Conservation (phyloP, 2,329 filamentous ascomycete species). For the Sordariomycetes sp. region DNA sequence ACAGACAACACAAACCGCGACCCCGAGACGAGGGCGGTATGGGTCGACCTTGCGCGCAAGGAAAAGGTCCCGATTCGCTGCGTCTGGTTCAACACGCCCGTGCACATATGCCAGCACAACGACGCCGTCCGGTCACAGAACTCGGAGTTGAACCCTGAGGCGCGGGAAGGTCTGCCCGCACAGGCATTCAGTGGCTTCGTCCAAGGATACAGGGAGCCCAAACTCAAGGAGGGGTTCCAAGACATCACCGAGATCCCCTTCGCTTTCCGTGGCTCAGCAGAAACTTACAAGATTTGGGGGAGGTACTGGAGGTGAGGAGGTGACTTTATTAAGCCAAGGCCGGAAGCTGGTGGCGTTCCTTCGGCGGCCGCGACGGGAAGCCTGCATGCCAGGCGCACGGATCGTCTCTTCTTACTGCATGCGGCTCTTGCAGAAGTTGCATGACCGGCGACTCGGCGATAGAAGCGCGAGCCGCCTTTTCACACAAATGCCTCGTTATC, state of each 20-base stretch:
- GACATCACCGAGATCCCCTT: constrained; percentile 74
- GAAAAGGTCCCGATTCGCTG: constrained; percentile 70
- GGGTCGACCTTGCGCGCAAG: constrained; percentile 66
- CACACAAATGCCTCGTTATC: too few relatives aligned
- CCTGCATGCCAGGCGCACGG: too few relatives aligned
- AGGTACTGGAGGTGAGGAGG: constrained; percentile 71
- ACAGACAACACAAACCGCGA: constrained; percentile 95
- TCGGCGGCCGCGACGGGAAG: too few relatives aligned
- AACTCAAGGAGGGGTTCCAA: constrained; percentile 68
- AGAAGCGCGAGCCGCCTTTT: too few relatives aligned
- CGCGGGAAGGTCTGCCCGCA: constrained; percentile 61
- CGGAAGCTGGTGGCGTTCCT: too few relatives aligned
- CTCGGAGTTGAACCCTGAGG: constrained; percentile 71
- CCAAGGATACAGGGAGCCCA: constrained; percentile 65
- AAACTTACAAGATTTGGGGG: constrained; percentile 63
- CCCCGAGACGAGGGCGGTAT: constrained; percentile 64
- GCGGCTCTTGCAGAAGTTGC: too few relatives aligned
- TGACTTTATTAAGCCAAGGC: too few relatives aligned
- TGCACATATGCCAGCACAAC: constrained; percentile 73
- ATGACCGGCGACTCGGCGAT: too few relatives aligned
- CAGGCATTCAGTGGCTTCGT: constrained; percentile 73
- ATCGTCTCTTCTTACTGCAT: too few relatives aligned
- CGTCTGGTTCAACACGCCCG: constrained; percentile 69
- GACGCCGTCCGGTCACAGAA: constrained; percentile 71
- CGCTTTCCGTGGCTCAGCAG: constrained; percentile 58